Conservation (phyloP, 306 rosid genomes). For the Biancaea sappan region DNA sequence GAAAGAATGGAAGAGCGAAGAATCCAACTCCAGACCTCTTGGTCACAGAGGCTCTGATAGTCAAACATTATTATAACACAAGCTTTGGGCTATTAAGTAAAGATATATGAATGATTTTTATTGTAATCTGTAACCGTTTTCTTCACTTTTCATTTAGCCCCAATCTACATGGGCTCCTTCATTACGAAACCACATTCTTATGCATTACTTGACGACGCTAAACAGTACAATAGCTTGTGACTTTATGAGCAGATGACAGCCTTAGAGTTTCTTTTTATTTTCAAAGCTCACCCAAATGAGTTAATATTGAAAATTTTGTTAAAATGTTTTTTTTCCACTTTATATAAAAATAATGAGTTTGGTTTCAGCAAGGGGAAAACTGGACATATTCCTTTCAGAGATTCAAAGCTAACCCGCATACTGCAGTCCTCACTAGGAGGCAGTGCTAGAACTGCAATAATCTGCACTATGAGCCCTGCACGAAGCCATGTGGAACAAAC, state of each 20-base stretch:
- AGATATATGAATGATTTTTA: background rate
- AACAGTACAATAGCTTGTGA: conserved; percentile 12
- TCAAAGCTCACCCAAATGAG: conserved; percentile 3
- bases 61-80: background rate
- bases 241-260: conserved; percentile 8
- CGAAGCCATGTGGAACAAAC: conserved; percentile 84
- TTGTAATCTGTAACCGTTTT: too few relatives aligned
- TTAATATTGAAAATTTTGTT: conserved; percentile 21
- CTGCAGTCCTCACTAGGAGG: conserved; percentile 95
- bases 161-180: conserved; percentile 15
- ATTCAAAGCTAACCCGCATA: conserved; percentile 96
- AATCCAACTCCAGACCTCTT: background rate
- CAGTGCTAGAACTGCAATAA: conserved; percentile 93
- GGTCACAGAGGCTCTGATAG: background rate
- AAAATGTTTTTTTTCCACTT: background rate
- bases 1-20: background rate
- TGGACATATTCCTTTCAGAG: conserved; percentile 95
- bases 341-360: conserved; percentile 26
- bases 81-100: background rate
- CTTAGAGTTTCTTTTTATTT: background rate
- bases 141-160: background rate
- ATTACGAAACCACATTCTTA: conserved; percentile 15
- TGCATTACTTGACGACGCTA: background rate
- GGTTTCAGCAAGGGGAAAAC: conserved; percentile 85
- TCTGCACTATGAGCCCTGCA: conserved; percentile 95